Evolutionary conservation across 176 grass and related monocot genomes (phyloP), one percentile per base, ranked within the genome.

Genomic region (Musa troglodytarum): DNA sequence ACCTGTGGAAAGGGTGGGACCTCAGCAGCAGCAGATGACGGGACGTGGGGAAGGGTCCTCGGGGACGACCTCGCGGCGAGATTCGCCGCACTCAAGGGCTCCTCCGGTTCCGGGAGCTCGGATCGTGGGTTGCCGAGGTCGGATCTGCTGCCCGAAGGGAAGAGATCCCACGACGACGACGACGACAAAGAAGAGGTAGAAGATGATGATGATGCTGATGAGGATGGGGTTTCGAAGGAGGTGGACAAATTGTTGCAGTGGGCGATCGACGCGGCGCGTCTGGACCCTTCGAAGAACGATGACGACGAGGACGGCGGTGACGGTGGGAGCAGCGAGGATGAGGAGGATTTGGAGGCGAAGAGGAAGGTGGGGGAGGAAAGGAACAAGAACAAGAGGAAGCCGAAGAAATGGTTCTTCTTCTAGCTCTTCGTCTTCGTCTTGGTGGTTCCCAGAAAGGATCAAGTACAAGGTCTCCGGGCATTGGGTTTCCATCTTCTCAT

Each of bases 171-270:
- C 51, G 53, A 72, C 21, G 61, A 2, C 17, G 34, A 63, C 55
- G 29, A 7, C 28, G 86, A 82, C 52, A 79, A 68, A 10, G 63
- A 76, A 57, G 68, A 65, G 1, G 68, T 83, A 10, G 85, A 96
- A 74, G 89, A 74, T 8, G 69, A 71, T 8, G 49, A 52, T 6
- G 24, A 17, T 13, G 24, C 14, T 55, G 54, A 29, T 3, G 74
- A 65, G 5, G 43, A 63, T 16, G n/a, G 49, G 49, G 59, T 53
- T 52, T 77, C 74, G 34, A 64, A 83, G n/a, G 87, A 96, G 83
- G 87, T 96, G 56, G 93, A 90, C 16, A 96, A 96, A 86, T 26
- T 92, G 85, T 79, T 92, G 85, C 83, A 74, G 16, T 92, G 93
- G 93, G 93, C 83, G 2, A 83, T 85, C 83, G 93, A 96, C 52